Percentiles rank a stretch among this genome's conserved stretches.
Evolutionary conservation across 768 basidiomycete genomes (phyloP).

Genomic region (Lentinus tigrinus): DNA sequence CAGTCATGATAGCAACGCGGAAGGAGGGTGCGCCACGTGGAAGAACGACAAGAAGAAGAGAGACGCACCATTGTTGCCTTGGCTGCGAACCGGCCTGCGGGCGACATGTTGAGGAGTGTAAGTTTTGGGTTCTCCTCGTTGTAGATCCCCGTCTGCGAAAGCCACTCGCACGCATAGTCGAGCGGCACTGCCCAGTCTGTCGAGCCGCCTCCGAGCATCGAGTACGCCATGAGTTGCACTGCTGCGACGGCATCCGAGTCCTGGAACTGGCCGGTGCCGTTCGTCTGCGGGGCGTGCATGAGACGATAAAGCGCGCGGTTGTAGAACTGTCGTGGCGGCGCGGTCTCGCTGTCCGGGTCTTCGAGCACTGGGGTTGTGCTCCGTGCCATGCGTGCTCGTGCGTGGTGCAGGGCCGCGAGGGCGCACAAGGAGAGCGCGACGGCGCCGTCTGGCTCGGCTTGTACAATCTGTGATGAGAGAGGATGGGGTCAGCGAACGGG

Average conservation of each 20-base stretch:
- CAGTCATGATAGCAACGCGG: neutral
- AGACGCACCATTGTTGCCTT: constrained; percentile 71
- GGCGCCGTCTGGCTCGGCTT: constrained; percentile 66
- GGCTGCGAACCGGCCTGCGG: constrained; percentile 55
- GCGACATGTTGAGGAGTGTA: constrained; percentile 53
- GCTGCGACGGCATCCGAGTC: constrained; percentile 79
- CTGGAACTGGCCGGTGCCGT: constrained; percentile 50
- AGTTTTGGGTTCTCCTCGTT: constrained; percentile 63
- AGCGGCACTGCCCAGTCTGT: constrained; percentile 73
- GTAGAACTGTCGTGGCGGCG: constrained; percentile 63
- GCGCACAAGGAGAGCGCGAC: constrained; percentile 75
- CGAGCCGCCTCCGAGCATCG: constrained; percentile 64
- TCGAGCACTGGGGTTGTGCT: constrained; percentile 44
- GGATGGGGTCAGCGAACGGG: constrained; percentile 16
- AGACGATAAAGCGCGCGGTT: constrained; percentile 52
- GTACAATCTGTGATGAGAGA: constrained; percentile 43
- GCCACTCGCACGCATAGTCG: constrained; percentile 74
- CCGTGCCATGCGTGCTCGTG: constrained; percentile 57
- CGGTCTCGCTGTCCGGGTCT: constrained; percentile 49
- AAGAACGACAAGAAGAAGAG: neutral
- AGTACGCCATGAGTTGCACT: constrained; percentile 72
- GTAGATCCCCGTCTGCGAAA: constrained; percentile 62
- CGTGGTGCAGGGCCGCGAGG: constrained; percentile 69
- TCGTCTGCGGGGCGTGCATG: constrained; percentile 45
- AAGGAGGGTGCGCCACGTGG: too few species aligned